Evolutionary conservation across 2,329 filamentous ascomycete species (phyloP), one percentile per base, ranked within the genome.

Genomic region (Sarocladium kiliense): DNA sequence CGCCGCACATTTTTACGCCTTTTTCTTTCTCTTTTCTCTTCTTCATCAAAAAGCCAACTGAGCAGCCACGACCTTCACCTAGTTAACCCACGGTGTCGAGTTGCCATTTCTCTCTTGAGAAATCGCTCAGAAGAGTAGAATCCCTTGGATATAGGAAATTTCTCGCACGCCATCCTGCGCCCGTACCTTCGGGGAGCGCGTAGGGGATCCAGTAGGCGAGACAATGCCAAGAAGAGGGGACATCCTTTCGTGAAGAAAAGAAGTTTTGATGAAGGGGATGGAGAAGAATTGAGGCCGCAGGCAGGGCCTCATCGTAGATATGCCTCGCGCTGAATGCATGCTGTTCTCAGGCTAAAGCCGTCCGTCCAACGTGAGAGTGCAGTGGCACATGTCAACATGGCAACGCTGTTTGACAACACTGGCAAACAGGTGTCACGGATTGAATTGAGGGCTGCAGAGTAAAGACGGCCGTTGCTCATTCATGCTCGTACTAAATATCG

Each of bases 91-190:
- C 80, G 79, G 79, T 82, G 80, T 78, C 71, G 78, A 67, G 80
- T 83, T 84, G 80, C 80, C 80, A 51, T 51, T 78, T 78, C 76
- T 73, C 71, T 71, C 64, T 60, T 34, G 53, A 45, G 41, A 45
- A 41, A 54, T 45, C 65, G 71, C 76, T 82, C 78, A 80, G 79
- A 73, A 84, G 78, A 84, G 68, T 60, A 74, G 78, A 70, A 71
- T 51, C 75, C 80, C 80, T 78, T 78, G 78, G 69, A 74, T 74
- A 81, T 83, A 84, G 80, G 81, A 84, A 84, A 79, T 82, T 76
- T 82, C 68, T 70, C 77, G 76, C 68, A 70, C 66, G 59, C 55
- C 56, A 67, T 69, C 41, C 19, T 7, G 70, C 69, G 50, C 30
- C 19, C 21, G 23, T 70, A 65, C 62, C 65, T 59, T 68, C 64